phyloP scores from a whole-genome alignment of 2,329 filamentous ascomycete genomes.

The Xylariomycetidae sp. region DNA sequence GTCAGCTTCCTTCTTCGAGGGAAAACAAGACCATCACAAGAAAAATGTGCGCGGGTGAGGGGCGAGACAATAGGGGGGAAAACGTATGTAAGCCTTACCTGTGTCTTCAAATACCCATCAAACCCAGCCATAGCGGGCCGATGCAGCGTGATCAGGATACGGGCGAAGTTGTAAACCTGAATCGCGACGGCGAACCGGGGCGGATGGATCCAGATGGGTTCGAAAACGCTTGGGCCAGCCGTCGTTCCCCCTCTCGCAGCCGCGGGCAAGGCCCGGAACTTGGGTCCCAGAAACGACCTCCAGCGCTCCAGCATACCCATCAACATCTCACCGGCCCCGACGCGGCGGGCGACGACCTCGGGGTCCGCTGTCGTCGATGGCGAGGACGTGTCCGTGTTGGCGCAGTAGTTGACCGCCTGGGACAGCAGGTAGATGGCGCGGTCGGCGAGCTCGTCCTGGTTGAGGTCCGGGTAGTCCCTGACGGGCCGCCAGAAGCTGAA shows the following conservation, averaged over 20 bases:
- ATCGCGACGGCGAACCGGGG: conserved; percentile 42
- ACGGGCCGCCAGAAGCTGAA: conserved; percentile 56
- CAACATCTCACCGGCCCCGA: conserved; percentile 15
- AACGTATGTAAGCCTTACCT: no score
- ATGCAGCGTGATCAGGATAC: conserved; percentile 48
- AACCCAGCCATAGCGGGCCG: conserved; percentile 46
- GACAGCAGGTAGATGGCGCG: conserved; percentile 51
- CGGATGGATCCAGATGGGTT: conserved; percentile 48
- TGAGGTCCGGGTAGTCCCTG: conserved; percentile 41
- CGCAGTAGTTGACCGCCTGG: conserved; percentile 54
- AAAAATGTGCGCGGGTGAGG: no score
- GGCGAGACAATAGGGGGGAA: no score
- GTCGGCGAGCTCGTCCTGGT: conserved; percentile 49
- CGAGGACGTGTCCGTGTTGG: conserved; percentile 29
- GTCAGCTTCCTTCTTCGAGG: no score
- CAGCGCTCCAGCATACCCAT: conserved; percentile 26
- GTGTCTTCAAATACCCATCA: conserved; percentile 37
- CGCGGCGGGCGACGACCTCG: conserved; percentile 5
- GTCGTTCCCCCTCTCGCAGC: no score
- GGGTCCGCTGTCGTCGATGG: no score
- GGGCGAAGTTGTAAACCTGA: conserved; percentile 48
- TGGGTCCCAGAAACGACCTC: conserved; percentile 28
- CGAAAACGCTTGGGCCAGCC: conserved; percentile 29
- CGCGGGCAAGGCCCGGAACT: conserved; percentile 36
- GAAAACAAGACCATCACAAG: no score